Evolutionary conservation across 2,329 filamentous ascomycete species (phyloP).

Genomic region (Drechslerella coelobrocha): DNA sequence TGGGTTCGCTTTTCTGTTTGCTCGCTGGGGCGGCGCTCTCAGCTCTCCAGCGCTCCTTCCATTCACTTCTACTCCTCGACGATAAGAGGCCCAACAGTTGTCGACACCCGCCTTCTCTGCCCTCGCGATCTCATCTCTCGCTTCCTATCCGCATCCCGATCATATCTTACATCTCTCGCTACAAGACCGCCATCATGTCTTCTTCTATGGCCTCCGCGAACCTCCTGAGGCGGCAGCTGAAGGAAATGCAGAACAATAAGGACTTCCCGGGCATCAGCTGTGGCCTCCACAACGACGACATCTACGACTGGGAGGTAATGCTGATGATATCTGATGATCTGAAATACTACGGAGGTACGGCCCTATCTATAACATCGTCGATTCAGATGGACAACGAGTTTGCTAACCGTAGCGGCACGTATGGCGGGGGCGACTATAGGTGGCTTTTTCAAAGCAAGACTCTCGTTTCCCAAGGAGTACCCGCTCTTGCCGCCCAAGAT

Average conservation of each 20-base stretch:
- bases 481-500: conserved; percentile 87
- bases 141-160: background rate
- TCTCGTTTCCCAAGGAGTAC: conserved; percentile 84
- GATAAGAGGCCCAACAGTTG: too few relatives aligned
- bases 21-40: too few relatives aligned
- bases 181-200: conserved; percentile 16
- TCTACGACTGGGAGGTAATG: conserved; percentile 99
- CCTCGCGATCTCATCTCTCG: background rate
- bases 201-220: conserved; percentile 66
- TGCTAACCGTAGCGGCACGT: conserved; percentile 3
- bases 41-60: too few relatives aligned
- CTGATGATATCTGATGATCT: conserved; percentile 96
- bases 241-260: conserved; percentile 89
- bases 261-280: conserved; percentile 95
- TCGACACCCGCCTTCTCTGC: background rate
- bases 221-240: conserved; percentile 83
- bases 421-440: conserved; percentile 63
- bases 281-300: conserved; percentile 81
- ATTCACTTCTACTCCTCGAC: too few relatives aligned
- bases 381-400: background rate
- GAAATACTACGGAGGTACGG: conserved; percentile 86
- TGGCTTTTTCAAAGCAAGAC: conserved; percentile 85
- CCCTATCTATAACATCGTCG: background rate
- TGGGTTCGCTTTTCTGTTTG: too few relatives aligned
- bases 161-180: background rate